phyloP scores from a whole-genome alignment of 768 basidiomycete species.

The Roridomyces roridus region DNA sequence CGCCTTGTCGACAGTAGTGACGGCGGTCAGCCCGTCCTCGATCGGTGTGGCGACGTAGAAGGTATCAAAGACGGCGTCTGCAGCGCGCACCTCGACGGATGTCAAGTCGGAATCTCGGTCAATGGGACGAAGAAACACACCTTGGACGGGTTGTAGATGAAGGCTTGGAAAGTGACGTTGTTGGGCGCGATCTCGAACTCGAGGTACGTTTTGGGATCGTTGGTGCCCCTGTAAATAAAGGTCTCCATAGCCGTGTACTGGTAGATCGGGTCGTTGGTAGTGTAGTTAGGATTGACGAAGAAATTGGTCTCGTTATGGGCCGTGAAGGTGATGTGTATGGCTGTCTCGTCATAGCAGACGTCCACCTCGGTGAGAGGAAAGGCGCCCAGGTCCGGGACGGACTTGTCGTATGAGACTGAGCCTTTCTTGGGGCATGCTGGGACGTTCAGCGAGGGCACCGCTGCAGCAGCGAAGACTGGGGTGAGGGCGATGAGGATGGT shows the following conservation, averaged over 20 bases:
- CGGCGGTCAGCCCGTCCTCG: conserved; percentile 19
- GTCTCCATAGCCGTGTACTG: conserved; percentile 23
- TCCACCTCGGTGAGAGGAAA: conserved; percentile 20
- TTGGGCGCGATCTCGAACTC: conserved; percentile 22
- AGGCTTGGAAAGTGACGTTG: conserved; percentile 24
- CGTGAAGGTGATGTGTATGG: conserved; percentile 22
- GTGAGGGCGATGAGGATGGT: conserved; percentile 6
- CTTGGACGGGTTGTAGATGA: conserved; percentile 25
- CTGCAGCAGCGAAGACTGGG: background rate
- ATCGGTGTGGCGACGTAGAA: conserved; percentile 16
- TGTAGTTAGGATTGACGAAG: conserved; percentile 16
- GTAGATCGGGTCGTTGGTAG: conserved; percentile 17
- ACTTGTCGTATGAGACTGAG: conserved; percentile 14
- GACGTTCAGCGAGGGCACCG: conserved; percentile 18
- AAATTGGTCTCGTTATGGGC: conserved; percentile 21
- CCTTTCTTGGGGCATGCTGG: conserved; percentile 19
- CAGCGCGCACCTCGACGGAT: conserved; percentile 15
- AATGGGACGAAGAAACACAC: background rate
- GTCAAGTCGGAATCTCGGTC: background rate
- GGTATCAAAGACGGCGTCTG: conserved; percentile 15
- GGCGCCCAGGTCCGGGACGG: conserved; percentile 15
- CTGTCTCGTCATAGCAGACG: conserved; percentile 11
- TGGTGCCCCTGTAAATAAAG: conserved; percentile 14
- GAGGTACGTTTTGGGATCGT: conserved; percentile 14
- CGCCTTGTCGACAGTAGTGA: conserved; percentile 15